Percentiles rank a stretch among this genome's conserved stretches.
Evolutionary conservation across 441 rosid genomes (phyloP).

Genomic region (Mallotus repandus): DNA sequence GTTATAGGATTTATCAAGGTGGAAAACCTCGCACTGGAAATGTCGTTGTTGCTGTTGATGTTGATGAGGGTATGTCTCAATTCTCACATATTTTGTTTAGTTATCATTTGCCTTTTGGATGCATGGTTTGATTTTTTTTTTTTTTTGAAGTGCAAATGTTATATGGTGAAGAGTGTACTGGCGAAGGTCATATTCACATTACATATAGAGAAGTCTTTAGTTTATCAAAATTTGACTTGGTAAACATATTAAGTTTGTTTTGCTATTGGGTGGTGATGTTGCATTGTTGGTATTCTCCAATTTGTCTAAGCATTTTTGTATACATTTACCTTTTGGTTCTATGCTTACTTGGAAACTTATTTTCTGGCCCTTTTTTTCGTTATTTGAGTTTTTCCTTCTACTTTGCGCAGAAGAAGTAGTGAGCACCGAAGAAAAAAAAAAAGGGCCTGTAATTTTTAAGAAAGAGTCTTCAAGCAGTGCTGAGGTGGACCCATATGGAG

Average conservation of each 20-base stretch:
- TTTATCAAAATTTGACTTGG: neutral
- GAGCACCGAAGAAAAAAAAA: too few relatives aligned
- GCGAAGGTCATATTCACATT: too few relatives aligned
- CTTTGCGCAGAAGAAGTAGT: too few relatives aligned
- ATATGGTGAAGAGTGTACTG: neutral
- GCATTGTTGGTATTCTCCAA: neutral
- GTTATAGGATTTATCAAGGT: slow-evolving; percentile 35
- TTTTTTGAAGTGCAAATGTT: neutral
- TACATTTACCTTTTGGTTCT: neutral
- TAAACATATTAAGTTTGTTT: neutral
- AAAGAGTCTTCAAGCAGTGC: too few relatives aligned
- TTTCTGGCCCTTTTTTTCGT: neutral
- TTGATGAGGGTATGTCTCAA: slow-evolving; percentile 72
- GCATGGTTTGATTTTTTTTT: neutral
- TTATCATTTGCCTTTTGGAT: neutral
- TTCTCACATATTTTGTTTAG: neutral
- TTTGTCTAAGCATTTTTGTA: neutral
- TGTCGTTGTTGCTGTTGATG: slow-evolving; percentile 85
- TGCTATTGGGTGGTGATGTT: neutral
- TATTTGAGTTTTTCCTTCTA: neutral
- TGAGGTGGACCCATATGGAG: too few relatives aligned
- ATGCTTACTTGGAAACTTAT: neutral
- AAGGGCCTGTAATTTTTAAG: too few relatives aligned
- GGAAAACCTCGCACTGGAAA: slow-evolving; percentile 50
- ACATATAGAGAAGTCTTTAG: neutral